Conservation (phyloP, 1,284 basidiomycete genomes). For the Inonotus obliquus region DNA sequence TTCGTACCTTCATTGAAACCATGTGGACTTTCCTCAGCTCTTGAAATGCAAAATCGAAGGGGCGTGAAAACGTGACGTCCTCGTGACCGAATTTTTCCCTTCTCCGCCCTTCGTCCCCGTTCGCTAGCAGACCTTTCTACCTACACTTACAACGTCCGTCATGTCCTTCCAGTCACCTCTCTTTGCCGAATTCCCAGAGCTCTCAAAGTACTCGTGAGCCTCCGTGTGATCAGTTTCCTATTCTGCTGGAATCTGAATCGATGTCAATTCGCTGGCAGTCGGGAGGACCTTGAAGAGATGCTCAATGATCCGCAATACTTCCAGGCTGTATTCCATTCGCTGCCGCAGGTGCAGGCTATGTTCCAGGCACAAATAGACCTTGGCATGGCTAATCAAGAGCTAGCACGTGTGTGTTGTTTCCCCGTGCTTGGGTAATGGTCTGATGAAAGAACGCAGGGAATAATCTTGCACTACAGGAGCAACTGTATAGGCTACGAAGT, state of each 20-base stretch:
- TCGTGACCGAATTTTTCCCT: background rate
- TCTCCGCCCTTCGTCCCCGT: background rate
- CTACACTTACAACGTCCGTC: background rate
- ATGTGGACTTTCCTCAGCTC: too few species aligned
- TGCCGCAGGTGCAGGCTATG: constrained; percentile 67
- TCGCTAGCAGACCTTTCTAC: background rate
- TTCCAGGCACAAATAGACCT: constrained; percentile 74
- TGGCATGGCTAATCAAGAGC: constrained; percentile 75
- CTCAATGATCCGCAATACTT: constrained; percentile 79
- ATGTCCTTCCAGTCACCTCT: constrained; percentile 36
- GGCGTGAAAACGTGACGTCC: too few species aligned
- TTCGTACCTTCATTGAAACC: too few species aligned
- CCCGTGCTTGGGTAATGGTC: background rate
- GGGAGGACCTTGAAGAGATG: constrained; percentile 85
- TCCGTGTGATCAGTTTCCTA: background rate
- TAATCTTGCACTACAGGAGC: constrained; percentile 72
- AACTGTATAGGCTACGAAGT: constrained; percentile 64
- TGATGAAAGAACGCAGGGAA: constrained; percentile 41
- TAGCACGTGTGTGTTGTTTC: constrained; percentile 60
- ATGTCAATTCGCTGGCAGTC: constrained; percentile 37
- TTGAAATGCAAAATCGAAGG: too few species aligned
- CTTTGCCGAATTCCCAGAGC: constrained; percentile 63
- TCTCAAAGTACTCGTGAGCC: constrained; percentile 62
- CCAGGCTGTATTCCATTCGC: constrained; percentile 79
- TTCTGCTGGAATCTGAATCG: background rate